These are phyloP conservation scores for Astrocystis sublimbata DNA, from an alignment of 495 filamentous ascomycete genomes.

Conservation along the genomic window DNA sequence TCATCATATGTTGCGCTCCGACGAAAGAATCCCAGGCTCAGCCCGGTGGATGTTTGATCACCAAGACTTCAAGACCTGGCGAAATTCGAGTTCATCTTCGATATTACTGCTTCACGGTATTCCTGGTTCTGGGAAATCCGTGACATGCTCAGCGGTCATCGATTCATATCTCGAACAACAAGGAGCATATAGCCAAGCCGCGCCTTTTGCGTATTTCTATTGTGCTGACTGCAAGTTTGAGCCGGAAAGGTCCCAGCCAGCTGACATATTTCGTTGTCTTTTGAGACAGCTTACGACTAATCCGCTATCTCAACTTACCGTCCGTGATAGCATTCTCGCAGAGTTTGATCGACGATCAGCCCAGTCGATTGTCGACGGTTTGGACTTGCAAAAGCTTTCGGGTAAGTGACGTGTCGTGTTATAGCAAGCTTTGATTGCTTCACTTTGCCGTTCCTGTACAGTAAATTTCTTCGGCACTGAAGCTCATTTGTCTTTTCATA, in stretches of 20 bases:
- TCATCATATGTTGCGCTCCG: neutral
- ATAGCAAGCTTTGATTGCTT: no score
- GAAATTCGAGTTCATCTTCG: neutral
- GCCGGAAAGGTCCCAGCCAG: neutral
- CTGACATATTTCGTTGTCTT: neutral
- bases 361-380: neutral
- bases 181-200: neutral
- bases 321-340: neutral
- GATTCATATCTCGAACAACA: neutral
- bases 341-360: neutral
- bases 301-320: neutral
- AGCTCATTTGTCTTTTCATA: neutral
- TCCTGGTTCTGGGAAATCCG: neutral
- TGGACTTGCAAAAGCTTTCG: neutral
- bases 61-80: neutral
- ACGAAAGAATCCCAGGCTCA: neutral
- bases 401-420: no score
- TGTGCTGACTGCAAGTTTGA: neutral
- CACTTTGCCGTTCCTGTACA: no score
- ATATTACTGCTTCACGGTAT: neutral
- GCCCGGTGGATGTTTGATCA: neutral
- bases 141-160: neutral
- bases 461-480: neutral
- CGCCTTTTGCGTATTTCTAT: neutral
- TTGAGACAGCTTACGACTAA: neutral